These are phyloP conservation scores for Lentinula detonsa DNA, from an alignment of 768 basidiomycete genomes.

Conservation along the genomic window DNA sequence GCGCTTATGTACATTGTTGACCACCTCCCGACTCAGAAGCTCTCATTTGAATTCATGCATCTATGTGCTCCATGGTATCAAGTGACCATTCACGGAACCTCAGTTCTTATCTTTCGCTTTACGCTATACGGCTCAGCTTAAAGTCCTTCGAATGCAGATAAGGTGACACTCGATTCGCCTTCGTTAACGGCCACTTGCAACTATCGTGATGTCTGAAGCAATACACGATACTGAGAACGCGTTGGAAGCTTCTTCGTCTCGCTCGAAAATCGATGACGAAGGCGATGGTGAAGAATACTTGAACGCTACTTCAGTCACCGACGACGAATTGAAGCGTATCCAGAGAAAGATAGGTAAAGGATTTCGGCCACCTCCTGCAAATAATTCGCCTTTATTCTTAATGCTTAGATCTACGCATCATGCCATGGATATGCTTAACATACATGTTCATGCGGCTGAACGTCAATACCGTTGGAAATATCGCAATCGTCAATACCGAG, in stretches of 20 bases:
- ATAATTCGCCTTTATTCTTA: not conserved
- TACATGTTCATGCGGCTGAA: conserved; percentile 5
- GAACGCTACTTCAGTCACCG: not conserved
- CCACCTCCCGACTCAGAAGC: no score
- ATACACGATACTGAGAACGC: not conserved
- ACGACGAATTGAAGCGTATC: not conserved
- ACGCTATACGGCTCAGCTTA: not conserved
- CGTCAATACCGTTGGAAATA: conserved; percentile 3
- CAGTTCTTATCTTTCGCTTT: no score
- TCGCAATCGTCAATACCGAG: conserved; percentile 2
- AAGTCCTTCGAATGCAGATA: not conserved
- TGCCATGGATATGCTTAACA: conserved; percentile 5
- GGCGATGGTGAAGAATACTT: not conserved
- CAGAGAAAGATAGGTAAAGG: not conserved
- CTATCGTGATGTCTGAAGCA: not conserved
- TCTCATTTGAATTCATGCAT: not conserved
- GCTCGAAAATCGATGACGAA: not conserved
- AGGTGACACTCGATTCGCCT: not conserved
- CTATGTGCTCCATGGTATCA: not conserved
- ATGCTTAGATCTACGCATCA: not conserved
- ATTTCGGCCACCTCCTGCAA: not conserved
- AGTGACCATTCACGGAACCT: not conserved
- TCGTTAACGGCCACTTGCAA: not conserved
- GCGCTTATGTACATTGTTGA: not conserved
- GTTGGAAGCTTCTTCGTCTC: not conserved